These are phyloP conservation scores for Vanrija pseudolonga DNA, from an alignment of 1,284 basidiomycete species.

Conservation along the genomic window DNA sequence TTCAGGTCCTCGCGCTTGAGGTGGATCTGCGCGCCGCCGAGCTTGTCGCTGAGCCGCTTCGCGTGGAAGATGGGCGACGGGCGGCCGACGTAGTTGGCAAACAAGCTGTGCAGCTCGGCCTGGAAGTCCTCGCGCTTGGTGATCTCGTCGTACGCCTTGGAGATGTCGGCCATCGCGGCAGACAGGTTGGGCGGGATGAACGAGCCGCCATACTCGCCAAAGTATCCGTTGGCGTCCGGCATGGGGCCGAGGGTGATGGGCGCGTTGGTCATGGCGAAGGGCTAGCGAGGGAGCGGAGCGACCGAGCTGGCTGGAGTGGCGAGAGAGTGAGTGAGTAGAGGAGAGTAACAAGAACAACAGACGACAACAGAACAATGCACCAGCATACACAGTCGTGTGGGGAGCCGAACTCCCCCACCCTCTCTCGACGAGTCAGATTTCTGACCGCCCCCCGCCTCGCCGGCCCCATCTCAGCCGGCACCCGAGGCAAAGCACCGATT, in stretches of 20 bases:
- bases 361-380: too few species aligned
- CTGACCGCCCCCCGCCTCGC: too few species aligned
- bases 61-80: conserved; percentile 52
- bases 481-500: too few species aligned
- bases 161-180: conserved; percentile 19
- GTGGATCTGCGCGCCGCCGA: conserved; percentile 92
- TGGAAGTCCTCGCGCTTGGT: conserved; percentile 17
- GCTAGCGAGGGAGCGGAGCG: too few species aligned
- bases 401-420: too few species aligned
- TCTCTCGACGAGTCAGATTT: too few species aligned
- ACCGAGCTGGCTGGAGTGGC: too few species aligned
- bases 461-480: too few species aligned
- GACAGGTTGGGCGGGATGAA: conserved; percentile 17
- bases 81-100: conserved; percentile 16
- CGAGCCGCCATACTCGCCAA: conserved; percentile 18
- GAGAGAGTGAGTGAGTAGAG: too few species aligned
- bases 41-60: conserved; percentile 66
- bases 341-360: too few species aligned
- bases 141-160: conserved; percentile 15
- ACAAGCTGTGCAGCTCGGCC: conserved; percentile 13
- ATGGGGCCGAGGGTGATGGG: conserved; percentile 10
- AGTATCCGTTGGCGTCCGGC: conserved; percentile 22
- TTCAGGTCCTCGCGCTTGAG: conserved; percentile 70
- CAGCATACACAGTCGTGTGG: too few species aligned
- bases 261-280: conserved; percentile 6